phyloP scores from a whole-genome alignment of 1,284 basidiomycete species.

The Ceraceosorus bombacis region DNA sequence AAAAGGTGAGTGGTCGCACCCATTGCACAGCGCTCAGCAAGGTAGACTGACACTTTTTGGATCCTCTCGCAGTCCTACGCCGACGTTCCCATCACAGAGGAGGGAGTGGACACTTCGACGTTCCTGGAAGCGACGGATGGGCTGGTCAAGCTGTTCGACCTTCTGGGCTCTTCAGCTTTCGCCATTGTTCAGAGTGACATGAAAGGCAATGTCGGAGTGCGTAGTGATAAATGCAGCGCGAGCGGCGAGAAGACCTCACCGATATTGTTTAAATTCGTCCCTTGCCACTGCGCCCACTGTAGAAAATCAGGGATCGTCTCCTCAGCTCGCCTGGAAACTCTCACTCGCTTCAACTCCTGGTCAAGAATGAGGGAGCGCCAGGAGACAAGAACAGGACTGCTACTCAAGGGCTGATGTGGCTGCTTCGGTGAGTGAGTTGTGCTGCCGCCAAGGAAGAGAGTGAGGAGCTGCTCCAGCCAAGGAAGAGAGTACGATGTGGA shows the following conservation, averaged over 20 bases:
- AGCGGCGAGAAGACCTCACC: no score
- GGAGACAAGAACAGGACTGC: slow-evolving; percentile 74
- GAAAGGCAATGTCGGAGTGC: slow-evolving; percentile 72
- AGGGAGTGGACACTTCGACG: slow-evolving; percentile 75
- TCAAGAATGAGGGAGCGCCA: slow-evolving; percentile 68
- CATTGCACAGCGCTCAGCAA: background rate
- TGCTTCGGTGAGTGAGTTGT: slow-evolving; percentile 56
- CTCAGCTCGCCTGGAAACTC: slow-evolving; percentile 61
- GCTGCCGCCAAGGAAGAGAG: no score
- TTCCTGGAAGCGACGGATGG: slow-evolving; percentile 88
- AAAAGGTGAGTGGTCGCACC: slow-evolving; percentile 56
- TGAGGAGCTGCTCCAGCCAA: no score
- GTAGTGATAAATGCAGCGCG: slow-evolving; percentile 5
- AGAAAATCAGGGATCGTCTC: slow-evolving; percentile 65
- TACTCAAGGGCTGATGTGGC: slow-evolving; percentile 87
- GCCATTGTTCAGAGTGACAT: slow-evolving; percentile 76
- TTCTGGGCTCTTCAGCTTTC: slow-evolving; percentile 83
- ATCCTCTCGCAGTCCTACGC: slow-evolving; percentile 33
- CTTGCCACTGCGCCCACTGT: slow-evolving; percentile 1
- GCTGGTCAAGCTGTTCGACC: slow-evolving; percentile 86
- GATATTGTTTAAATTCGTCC: no score
- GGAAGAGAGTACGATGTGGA: no score
- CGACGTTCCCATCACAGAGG: slow-evolving; percentile 75
- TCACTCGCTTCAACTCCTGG: slow-evolving; percentile 72
- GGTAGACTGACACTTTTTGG: slow-evolving; percentile 3